Evolutionary conservation across 2,329 filamentous ascomycete species (phyloP).

Genomic region (Cladobotryum mycophilum): DNA sequence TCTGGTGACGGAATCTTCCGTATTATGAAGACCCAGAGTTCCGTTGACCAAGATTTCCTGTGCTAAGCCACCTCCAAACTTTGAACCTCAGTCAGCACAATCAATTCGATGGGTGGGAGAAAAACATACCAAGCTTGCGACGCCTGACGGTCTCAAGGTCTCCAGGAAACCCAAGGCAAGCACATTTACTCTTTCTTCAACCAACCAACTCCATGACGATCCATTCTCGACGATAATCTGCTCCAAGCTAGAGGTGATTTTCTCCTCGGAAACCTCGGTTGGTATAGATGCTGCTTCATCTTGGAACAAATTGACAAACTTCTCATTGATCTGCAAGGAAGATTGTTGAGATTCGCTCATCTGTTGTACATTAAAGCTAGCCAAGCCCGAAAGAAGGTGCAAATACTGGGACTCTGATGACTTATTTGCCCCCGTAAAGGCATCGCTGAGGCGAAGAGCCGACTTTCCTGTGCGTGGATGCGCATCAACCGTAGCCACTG

Average conservation of each 20-base stretch:
- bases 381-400: slow-evolving; percentile 29
- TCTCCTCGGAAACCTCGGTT: slow-evolving; percentile 6
- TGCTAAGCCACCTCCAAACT: slow-evolving; percentile 32
- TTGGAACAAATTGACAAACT: slow-evolving; percentile 33
- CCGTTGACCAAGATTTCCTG: slow-evolving; percentile 29
- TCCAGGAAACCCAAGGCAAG: slow-evolving; percentile 36
- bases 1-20: slow-evolving; percentile 14
- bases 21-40: slow-evolving; percentile 10
- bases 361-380: slow-evolving; percentile 31
- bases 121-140: slow-evolving; percentile 29
- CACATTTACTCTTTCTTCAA: slow-evolving; percentile 23
- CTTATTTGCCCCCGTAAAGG: slow-evolving; percentile 23
- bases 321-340: slow-evolving; percentile 25
- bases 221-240: not conserved
- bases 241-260: not conserved
- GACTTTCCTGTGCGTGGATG: slow-evolving; percentile 15
- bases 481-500: slow-evolving; percentile 25
- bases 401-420: slow-evolving; percentile 30
- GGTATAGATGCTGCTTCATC: slow-evolving; percentile 22
- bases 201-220: slow-evolving; percentile 28
- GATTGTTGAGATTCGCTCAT: slow-evolving; percentile 32
- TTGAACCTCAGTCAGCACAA: slow-evolving; percentile 6
- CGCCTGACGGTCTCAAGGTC: slow-evolving; percentile 27
- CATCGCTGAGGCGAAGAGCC: slow-evolving; percentile 26
- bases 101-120: not conserved